Base-by-base conservation (phyloP, 306 rosid species). In the Luffa aegyptiaca region DNA sequence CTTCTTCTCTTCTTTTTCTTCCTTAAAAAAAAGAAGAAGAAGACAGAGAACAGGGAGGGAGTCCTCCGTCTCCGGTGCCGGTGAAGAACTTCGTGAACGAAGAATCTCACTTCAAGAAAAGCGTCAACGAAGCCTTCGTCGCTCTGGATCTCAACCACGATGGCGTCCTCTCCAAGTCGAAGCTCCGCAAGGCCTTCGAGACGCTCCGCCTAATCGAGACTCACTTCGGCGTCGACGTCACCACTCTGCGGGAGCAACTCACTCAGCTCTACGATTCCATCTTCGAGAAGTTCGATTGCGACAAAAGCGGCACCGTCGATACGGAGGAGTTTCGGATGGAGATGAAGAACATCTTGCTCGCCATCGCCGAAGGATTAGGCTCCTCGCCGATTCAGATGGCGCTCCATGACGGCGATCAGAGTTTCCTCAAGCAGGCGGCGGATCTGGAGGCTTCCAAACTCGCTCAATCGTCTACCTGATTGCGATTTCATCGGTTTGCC, bases 341-440 rank as follows among this genome's bases (percentile, higher is more conserved):
- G 94, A 88, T 94, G 89, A 91, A 86, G 93, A 94, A 85, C 84
- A 89, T 94, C 82, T 63, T 94, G 89, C 85, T 94, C 8, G 97
- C 93, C 7, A 91, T 94, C 18, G 98, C 97, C 18, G 98, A 94
- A 9, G 98, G 97, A 0, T 80, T 94, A 52, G 98, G 98, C 2
- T 83, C 89, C 2, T 86, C 78, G 1, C 98, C 98, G 1, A 92
- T 94, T n/a, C 94, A 84, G 83, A 94, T 94, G 98, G 88, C 44
- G 13, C 96, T 94, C 0, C 93, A 92, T 10, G 96, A 90, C 26
- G 92, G 83, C 13, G 65, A 83, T 35, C 77, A 83, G 3, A 83
- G 73, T 41, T 88, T 92, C 31, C 90, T 94, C 5, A 88, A 94
- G 87, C 89, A 85, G 56, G 97, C 97, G 0, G 97, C 89, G 0